phyloP scores from a whole-genome alignment of 306 rosid genomes.

The Pyrus betulifolia region DNA sequence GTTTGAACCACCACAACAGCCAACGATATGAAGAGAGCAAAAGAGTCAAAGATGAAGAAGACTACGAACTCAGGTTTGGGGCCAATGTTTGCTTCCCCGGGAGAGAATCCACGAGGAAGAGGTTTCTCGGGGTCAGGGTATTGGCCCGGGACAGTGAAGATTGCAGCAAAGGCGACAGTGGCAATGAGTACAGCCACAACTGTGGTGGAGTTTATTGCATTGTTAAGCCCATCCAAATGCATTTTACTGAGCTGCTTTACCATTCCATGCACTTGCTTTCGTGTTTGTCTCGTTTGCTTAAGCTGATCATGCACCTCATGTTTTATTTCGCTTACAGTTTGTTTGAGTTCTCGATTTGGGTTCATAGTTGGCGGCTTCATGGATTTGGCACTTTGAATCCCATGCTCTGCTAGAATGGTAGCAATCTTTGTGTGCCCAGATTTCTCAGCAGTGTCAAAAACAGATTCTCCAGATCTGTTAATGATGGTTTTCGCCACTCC shows the following conservation, averaged over 20 bases:
- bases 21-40: slow-evolving; percentile 72
- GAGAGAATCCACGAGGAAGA: slow-evolving; percentile 27
- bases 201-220: slow-evolving; percentile 71
- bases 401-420: slow-evolving; percentile 34
- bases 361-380: slow-evolving; percentile 32
- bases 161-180: slow-evolving; percentile 79
- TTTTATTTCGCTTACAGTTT: slow-evolving; percentile 70
- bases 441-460: slow-evolving; percentile 61
- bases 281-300: slow-evolving; percentile 61
- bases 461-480: slow-evolving; percentile 62
- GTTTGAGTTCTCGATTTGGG: slow-evolving; percentile 52
- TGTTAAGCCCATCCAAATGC: slow-evolving; percentile 76
- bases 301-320: slow-evolving; percentile 75
- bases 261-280: slow-evolving; percentile 53
- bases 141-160: slow-evolving; percentile 63
- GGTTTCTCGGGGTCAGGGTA: slow-evolving; percentile 10
- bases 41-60: slow-evolving; percentile 60
- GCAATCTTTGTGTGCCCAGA: slow-evolving; percentile 30
- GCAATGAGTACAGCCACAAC: slow-evolving; percentile 77
- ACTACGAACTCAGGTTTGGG: slow-evolving; percentile 30
- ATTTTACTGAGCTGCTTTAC: slow-evolving; percentile 62
- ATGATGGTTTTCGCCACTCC: slow-evolving; percentile 35
- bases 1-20: slow-evolving; percentile 88
- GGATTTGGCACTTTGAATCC: slow-evolving; percentile 56
- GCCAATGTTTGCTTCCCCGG: slow-evolving; percentile 57